These are phyloP conservation scores for Keithomyces neogunnii DNA, from an alignment of 2,329 filamentous ascomycete species.

Conservation along the genomic window DNA sequence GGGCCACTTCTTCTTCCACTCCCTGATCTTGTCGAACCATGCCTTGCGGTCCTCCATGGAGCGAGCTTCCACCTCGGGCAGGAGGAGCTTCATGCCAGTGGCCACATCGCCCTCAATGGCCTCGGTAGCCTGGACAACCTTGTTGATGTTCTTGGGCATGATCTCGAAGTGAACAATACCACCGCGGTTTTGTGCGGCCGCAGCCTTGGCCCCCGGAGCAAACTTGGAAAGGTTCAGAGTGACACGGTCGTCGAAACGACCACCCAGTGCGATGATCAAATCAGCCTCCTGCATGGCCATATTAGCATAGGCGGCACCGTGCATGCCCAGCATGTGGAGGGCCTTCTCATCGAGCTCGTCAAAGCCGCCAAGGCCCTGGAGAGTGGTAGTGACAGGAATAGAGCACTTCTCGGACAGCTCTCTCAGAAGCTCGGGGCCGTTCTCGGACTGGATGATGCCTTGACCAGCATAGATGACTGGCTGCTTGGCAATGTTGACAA, in stretches of 20 bases:
- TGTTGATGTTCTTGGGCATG: conserved; percentile 99
- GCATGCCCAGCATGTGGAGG: conserved; percentile 98
- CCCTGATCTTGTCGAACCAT: conserved; percentile 85
- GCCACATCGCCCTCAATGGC: conserved; percentile 90
- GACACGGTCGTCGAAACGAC: conserved; percentile 93
- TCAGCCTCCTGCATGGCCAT: conserved; percentile 96
- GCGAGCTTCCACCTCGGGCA: conserved; percentile 61
- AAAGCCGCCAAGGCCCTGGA: conserved; percentile 85
- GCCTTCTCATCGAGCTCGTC: conserved; percentile 92
- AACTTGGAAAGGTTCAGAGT: conserved; percentile 77
- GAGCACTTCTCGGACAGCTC: conserved; percentile 82
- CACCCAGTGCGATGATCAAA: conserved; percentile 88
- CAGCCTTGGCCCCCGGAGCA: conserved; percentile 77
- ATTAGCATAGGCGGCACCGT: conserved; percentile 94
- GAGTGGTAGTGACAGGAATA: conserved; percentile 91
- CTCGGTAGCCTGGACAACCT: conserved; percentile 93
- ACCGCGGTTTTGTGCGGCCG: conserved; percentile 75
- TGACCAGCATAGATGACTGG: conserved; percentile 93
- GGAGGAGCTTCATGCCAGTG: conserved; percentile 63
- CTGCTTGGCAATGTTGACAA: conserved; percentile 86
- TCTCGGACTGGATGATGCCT: conserved; percentile 71
- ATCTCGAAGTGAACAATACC: conserved; percentile 98
- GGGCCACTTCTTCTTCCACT: conserved; percentile 89
- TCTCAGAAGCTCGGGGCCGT: conserved; percentile 71
- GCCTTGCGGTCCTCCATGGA: conserved; percentile 59